Percentiles rank a stretch among this genome's conserved stretches.
Conservation (phyloP, 108 stramenopile genomes). For the Stephanodiscus minutulus region DNA sequence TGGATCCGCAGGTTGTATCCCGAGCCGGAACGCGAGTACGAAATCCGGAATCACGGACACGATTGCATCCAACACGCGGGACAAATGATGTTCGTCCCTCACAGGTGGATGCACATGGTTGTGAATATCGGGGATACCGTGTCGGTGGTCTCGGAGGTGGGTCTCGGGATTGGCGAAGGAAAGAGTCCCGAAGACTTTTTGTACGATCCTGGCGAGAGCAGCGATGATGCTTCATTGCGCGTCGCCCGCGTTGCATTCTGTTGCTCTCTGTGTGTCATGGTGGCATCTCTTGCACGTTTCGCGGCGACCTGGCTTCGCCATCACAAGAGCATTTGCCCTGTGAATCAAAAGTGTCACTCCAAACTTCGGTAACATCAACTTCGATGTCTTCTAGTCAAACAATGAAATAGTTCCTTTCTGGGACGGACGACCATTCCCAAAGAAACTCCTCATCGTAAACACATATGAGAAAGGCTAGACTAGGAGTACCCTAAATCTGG, state of each 20-base stretch:
- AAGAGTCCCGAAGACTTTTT: constrained; percentile 40
- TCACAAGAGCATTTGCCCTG: constrained; percentile 68
- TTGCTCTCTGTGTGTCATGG: not conserved
- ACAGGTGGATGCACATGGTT: constrained; percentile 44
- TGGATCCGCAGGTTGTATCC: constrained; percentile 42
- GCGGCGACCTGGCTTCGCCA: not conserved
- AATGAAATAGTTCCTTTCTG: too few species aligned
- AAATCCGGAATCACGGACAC: constrained; percentile 37
- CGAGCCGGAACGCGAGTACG: constrained; percentile 32
- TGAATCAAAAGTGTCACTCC: constrained; percentile 68
- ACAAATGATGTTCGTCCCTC: constrained; percentile 40
- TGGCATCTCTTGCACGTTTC: not conserved
- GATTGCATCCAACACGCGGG: constrained; percentile 49
- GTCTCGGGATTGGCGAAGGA: constrained; percentile 38
- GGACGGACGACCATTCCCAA: too few species aligned
- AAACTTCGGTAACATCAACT: constrained; percentile 65
- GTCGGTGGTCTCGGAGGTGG: constrained; percentile 43
- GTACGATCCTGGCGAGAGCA: constrained; percentile 29
- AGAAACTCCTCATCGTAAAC: too few species aligned
- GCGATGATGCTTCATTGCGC: constrained; percentile 49
- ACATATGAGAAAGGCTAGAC: too few species aligned
- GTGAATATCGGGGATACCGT: constrained; percentile 51
- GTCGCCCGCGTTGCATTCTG: not conserved
- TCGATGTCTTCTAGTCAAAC: too few species aligned
- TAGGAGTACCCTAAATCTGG: too few species aligned